Evolutionary conservation across 2,329 filamentous ascomycete genomes (phyloP), one percentile per base, ranked within the genome.

Genomic region (Cercospora sojina): DNA sequence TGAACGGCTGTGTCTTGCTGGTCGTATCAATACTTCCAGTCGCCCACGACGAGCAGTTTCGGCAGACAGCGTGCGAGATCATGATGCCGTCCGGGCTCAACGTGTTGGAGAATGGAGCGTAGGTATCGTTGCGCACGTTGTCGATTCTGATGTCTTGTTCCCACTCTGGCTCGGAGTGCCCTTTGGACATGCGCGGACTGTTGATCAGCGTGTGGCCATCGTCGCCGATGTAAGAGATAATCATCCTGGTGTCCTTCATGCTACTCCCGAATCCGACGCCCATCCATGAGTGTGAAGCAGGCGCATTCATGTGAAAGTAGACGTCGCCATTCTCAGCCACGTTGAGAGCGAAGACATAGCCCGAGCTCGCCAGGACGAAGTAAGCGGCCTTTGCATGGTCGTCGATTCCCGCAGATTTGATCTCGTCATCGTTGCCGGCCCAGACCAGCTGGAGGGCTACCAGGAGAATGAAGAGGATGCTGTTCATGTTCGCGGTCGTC

Each of bases 211-310:
- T 77, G 77, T 64, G 29, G 18, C 71, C 72, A 64, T 73, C 63
- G 3, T 71, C 71, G 41, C 75, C 74, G 2, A 79, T 75, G 71
- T 83, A 83, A 66, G 82, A 76, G 51, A 83, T 73, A 43, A 83
- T 75, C 76, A 83, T 83, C 64, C 82, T 71, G 16, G 78, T 76
- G 35, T 79, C 75, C 64, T 74, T 74, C 81, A 83, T 83, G 60
- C 73, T 70, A 35, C 70, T 71, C 3, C 81, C 81, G 66, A 82
- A 79, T 2, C 81, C 81, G 13, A 82, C 76, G 3, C 71, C 80
- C 9, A 81, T 77, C 81, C 81, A 83, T 3, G 79, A 80, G 61
- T 79, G 78, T 13, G 75, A 75, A 7, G 79, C 64, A 2, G 71
- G 72, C 47, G 72, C 73, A 41, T 72, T 72, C 74, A 76, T 76